phyloP scores from a whole-genome alignment of 257 asterid genomes.

The Solanum acaule region DNA sequence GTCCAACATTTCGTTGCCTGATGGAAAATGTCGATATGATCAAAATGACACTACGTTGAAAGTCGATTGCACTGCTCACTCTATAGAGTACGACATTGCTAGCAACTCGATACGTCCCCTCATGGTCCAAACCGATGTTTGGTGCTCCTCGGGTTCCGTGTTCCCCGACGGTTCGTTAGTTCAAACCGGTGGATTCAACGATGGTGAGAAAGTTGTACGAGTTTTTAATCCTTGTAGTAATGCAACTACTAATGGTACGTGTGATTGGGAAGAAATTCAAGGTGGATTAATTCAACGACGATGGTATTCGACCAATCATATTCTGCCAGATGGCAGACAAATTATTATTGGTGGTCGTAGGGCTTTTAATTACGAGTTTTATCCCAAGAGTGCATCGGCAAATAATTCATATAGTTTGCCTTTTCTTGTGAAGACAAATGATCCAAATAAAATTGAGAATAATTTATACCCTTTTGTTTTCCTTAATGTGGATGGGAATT shows the following conservation, averaged over 20 bases:
- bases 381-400: not conserved
- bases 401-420: slow-evolving; percentile 1
- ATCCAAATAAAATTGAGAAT: slow-evolving; percentile 3
- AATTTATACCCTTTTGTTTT: slow-evolving; percentile 24
- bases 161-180: slow-evolving; percentile 6
- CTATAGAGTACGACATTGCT: slow-evolving; percentile 11
- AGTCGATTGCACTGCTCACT: slow-evolving; percentile 20
- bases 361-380: slow-evolving; percentile 10
- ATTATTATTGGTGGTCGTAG: slow-evolving; percentile 16
- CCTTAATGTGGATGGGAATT: slow-evolving; percentile 17
- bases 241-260: not conserved
- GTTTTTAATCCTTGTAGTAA: not conserved
- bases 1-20: slow-evolving; percentile 13
- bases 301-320: slow-evolving; percentile 23
- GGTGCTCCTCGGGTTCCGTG: slow-evolving; percentile 23
- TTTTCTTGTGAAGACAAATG: slow-evolving; percentile 16
- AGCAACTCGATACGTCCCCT: slow-evolving; percentile 15
- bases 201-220: slow-evolving; percentile 11
- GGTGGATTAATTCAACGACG: slow-evolving; percentile 5
- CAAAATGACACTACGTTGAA: not conserved
- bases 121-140: slow-evolving; percentile 10
- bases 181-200: slow-evolving; percentile 15
- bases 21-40: slow-evolving; percentile 8
- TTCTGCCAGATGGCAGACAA: slow-evolving; percentile 19
- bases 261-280: slow-evolving; percentile 15